Percentiles rank a stretch among this genome's conserved stretches.
Evolutionary conservation across 805 yeast species (phyloP).

Genomic region (Hanseniaspora osmophila): DNA sequence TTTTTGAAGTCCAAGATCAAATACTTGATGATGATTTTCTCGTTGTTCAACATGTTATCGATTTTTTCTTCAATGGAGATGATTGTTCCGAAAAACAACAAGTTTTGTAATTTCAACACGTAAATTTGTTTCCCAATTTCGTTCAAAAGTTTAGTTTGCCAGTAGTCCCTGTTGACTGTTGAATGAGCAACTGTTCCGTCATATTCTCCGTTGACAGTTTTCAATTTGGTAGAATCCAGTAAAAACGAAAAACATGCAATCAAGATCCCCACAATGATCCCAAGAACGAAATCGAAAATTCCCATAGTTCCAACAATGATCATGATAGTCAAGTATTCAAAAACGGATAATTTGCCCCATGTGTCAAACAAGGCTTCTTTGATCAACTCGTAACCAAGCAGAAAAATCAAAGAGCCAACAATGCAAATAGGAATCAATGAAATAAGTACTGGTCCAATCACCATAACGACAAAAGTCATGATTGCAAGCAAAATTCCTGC

Average conservation of each 20-base stretch:
- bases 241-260: conserved; percentile 91
- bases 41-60: conserved; percentile 47
- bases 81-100: conserved; percentile 88
- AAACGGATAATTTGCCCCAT: conserved; percentile 51
- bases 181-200: conserved; percentile 84
- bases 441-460: conserved; percentile 82
- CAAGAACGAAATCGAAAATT: conserved; percentile 84
- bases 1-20: conserved; percentile 74
- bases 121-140: conserved; percentile 86
- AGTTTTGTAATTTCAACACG: conserved; percentile 74
- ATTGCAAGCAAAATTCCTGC: conserved; percentile 83
- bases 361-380: conserved; percentile 83
- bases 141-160: conserved; percentile 70
- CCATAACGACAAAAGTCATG: conserved; percentile 70
- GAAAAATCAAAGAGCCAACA: conserved; percentile 81
- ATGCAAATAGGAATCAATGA: conserved; percentile 92
- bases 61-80: conserved; percentile 77
- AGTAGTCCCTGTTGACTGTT: conserved; percentile 81
- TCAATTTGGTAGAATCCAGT: conserved; percentile 76
- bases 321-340: conserved; percentile 74
- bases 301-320: conserved; percentile 93
- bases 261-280: conserved; percentile 79
- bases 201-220: conserved; percentile 68
- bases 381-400: conserved; percentile 80
- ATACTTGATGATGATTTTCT: conserved; percentile 51